A percentile compares a stretch with the other conserved stretches of the same genome.
These are phyloP conservation scores for Pistacia vera DNA, from an alignment of 345 rosid species.

Conservation along the genomic window DNA sequence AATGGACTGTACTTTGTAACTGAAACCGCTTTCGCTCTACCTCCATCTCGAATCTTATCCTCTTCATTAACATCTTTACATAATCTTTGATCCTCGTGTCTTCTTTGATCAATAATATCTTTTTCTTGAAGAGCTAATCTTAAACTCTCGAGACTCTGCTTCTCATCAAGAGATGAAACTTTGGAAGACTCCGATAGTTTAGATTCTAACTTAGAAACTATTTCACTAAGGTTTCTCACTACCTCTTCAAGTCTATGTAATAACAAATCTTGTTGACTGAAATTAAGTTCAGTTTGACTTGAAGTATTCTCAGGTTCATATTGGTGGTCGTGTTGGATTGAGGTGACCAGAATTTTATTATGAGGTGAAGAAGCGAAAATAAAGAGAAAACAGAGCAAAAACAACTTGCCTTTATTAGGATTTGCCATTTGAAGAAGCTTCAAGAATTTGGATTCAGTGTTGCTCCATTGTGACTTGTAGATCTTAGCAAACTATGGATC, in stretches of 20 bases:
- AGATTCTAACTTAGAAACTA: constrained; percentile 66
- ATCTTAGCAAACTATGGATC: constrained; percentile 39
- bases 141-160: constrained; percentile 13
- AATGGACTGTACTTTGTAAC: constrained; percentile 72
- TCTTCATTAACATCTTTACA: constrained; percentile 26
- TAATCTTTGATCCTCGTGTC: constrained; percentile 10
- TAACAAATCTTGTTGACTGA: constrained; percentile 36
- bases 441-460: constrained; percentile 24
- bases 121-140: constrained; percentile 13
- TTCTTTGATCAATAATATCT: constrained; percentile 22
- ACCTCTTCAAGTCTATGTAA: constrained; percentile 71
- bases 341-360: constrained; percentile 23
- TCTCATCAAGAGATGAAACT: constrained; percentile 5
- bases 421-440: constrained; percentile 42
- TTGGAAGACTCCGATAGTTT: constrained; percentile 41
- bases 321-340: constrained; percentile 30
- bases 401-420: constrained; percentile 58
- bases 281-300: constrained; percentile 17
- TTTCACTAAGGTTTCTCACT: constrained; percentile 67
- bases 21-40: constrained; percentile 44
- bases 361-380: constrained; percentile 31
- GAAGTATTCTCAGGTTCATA: constrained; percentile 21
- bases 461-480: constrained; percentile 29
- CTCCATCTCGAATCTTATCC: constrained; percentile 32
- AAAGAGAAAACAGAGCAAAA: constrained; percentile 44